These are phyloP conservation scores for Glaciozyma martinii DNA, from an alignment of 768 basidiomycete genomes.

Conservation along the genomic window DNA sequence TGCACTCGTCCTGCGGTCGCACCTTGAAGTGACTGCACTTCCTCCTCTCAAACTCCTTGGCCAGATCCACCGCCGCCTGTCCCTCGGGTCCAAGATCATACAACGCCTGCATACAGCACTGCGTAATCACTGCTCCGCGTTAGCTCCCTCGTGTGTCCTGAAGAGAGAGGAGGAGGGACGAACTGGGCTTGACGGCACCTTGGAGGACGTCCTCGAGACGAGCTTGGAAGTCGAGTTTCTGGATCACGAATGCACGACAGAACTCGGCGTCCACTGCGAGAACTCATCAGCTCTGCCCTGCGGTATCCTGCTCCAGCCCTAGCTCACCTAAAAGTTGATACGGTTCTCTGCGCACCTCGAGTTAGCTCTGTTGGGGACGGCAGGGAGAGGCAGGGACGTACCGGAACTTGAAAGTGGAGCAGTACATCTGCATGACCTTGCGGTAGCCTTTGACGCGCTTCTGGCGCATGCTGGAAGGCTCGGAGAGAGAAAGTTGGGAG, in stretches of 20 bases:
- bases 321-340: conserved; percentile 75
- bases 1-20: conserved; percentile 64
- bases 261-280: conserved; percentile 71
- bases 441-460: conserved; percentile 90
- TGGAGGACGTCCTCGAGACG: conserved; percentile 70
- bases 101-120: conserved; percentile 89
- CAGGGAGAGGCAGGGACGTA: neutral
- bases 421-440: conserved; percentile 86
- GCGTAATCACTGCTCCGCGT: conserved; percentile 72
- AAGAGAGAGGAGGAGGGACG: conserved; percentile 41
- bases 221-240: conserved; percentile 66
- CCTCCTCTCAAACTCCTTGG: conserved; percentile 83
- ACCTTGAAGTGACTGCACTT: conserved; percentile 89
- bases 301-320: neutral
- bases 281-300: neutral
- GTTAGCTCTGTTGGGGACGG: neutral
- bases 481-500: neutral
- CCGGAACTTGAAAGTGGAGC: conserved; percentile 76
- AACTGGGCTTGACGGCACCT: conserved; percentile 84
- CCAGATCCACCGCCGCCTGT: conserved; percentile 73
- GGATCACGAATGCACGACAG: conserved; percentile 57
- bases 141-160: neutral
- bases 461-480: conserved; percentile 60
- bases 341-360: conserved; percentile 48
- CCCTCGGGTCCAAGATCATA: conserved; percentile 52